Percentiles rank a stretch among this genome's conserved stretches.
Conservation (phyloP, 371 early-diverging fungal species). For the Lichtheimia hyalospora region DNA sequence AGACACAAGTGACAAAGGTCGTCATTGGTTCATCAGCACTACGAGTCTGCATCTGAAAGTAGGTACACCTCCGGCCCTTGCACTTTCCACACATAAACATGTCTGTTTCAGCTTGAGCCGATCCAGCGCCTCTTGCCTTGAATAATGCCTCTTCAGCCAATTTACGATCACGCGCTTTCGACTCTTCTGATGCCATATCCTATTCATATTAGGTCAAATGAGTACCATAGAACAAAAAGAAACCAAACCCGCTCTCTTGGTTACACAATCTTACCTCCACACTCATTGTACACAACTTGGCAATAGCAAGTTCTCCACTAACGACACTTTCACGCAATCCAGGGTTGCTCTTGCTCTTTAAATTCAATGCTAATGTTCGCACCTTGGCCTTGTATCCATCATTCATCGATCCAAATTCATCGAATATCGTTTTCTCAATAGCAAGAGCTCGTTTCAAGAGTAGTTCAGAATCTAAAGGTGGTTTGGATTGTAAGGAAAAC, state of each 20-base stretch:
- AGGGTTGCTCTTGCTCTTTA: conserved; percentile 84
- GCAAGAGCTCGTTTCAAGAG: conserved; percentile 60
- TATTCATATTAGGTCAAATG: conserved; percentile 4
- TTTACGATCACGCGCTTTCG: conserved; percentile 68
- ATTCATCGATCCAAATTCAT: conserved; percentile 46
- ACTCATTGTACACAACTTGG: conserved; percentile 77
- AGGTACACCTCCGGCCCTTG: conserved; percentile 83
- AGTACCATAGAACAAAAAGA: not conserved
- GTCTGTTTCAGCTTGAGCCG: conserved; percentile 87
- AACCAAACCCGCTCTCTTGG: not conserved
- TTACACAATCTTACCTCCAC: conserved; percentile 46
- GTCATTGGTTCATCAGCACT: conserved; percentile 99
- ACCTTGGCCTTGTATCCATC: conserved; percentile 78
- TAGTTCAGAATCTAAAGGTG: conserved; percentile 55
- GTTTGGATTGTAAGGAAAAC: not conserved
- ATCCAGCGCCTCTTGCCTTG: conserved; percentile 80
- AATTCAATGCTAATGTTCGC: conserved; percentile 80
- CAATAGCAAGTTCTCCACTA: conserved; percentile 62
- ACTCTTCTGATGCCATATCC: conserved; percentile 90
- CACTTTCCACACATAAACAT: conserved; percentile 97
- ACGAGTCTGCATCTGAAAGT: conserved; percentile 92
- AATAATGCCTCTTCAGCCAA: conserved; percentile 75
- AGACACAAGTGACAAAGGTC: conserved; percentile 88
- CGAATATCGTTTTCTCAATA: conserved; percentile 71
- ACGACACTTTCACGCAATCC: conserved; percentile 74